A percentile compares a stretch with the other conserved stretches of the same genome.
Evolutionary conservation across 2,329 filamentous ascomycete genomes (phyloP).

Genomic region (Colletotrichum echinochloae): DNA sequence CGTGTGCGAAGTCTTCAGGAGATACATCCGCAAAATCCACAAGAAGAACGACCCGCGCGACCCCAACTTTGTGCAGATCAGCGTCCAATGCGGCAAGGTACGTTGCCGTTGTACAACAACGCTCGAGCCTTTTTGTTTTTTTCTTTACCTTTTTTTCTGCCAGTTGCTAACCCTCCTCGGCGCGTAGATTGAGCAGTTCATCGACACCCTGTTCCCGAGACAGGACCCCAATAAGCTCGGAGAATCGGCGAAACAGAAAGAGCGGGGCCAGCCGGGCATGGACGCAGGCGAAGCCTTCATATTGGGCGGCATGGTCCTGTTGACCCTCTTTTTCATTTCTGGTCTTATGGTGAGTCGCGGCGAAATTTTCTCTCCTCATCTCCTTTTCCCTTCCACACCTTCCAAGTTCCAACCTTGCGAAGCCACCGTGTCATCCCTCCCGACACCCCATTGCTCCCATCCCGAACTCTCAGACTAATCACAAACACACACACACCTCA

Average conservation of each 20-base stretch:
- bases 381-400: background rate
- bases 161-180: conserved; percentile 40
- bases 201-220: conserved; percentile 90
- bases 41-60: conserved; percentile 95
- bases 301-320: conserved; percentile 74
- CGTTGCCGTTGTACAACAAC: conserved; percentile 23
- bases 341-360: conserved; percentile 75
- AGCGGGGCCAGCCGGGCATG: conserved; percentile 58
- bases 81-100: conserved; percentile 88
- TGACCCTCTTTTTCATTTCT: conserved; percentile 78
- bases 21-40: conserved; percentile 83
- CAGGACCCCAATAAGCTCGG: conserved; percentile 76
- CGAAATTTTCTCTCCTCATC: conserved; percentile 23
- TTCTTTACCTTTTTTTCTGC: background rate
- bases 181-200: conserved; percentile 90
- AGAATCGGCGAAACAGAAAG: conserved; percentile 53
- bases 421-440: background rate
- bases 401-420: background rate
- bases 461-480: background rate
- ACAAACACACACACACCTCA: conserved; percentile 51
- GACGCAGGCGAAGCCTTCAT: conserved; percentile 72
- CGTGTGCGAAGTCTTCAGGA: conserved; percentile 84
- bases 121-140: background rate
- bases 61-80: conserved; percentile 92
- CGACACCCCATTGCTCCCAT: background rate